Evolutionary conservation across 1,284 basidiomycete species (phyloP).

Genomic region (Microbotryum lychnidis-dioicae): DNA sequence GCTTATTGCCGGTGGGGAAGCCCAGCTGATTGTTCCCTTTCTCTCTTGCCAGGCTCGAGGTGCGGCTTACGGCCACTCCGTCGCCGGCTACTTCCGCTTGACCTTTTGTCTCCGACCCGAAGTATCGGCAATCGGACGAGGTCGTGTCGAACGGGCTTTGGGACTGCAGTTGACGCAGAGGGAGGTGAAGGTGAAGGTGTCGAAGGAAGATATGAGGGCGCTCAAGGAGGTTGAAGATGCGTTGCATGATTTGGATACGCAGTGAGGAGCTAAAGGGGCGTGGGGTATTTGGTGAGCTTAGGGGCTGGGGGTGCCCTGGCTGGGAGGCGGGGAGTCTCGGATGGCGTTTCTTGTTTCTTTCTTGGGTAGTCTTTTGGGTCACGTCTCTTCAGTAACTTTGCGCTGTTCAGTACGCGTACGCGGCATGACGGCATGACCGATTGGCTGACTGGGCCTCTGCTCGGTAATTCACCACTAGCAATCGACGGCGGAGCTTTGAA

Average conservation of each 20-base stretch:
- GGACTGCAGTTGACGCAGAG: neutral
- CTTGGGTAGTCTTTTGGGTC: neutral
- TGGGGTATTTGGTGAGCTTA: neutral
- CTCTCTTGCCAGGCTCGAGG: constrained; percentile 5
- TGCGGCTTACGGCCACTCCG: constrained; percentile 17
- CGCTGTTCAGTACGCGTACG: no score
- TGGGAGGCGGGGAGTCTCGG: neutral
- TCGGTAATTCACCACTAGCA: no score
- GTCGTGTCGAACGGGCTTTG: constrained; percentile 15
- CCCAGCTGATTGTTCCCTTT: neutral
- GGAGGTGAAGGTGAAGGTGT: neutral
- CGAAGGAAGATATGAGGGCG: constrained; percentile 6
- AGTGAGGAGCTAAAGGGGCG: neutral
- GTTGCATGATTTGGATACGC: neutral
- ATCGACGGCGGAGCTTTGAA: no score
- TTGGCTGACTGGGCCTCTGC: no score
- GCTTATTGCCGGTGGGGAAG: neutral
- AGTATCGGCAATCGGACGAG: constrained; percentile 26
- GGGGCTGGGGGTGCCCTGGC: neutral
- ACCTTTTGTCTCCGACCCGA: constrained; percentile 31
- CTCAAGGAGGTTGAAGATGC: neutral
- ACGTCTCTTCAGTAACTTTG: no score
- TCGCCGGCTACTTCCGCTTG: constrained; percentile 31
- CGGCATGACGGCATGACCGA: no score
- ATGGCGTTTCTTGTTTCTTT: no score